These are phyloP conservation scores for Lasiodiplodia sp. DNA, from an alignment of 2,329 filamentous ascomycete genomes.

Conservation along the genomic window DNA sequence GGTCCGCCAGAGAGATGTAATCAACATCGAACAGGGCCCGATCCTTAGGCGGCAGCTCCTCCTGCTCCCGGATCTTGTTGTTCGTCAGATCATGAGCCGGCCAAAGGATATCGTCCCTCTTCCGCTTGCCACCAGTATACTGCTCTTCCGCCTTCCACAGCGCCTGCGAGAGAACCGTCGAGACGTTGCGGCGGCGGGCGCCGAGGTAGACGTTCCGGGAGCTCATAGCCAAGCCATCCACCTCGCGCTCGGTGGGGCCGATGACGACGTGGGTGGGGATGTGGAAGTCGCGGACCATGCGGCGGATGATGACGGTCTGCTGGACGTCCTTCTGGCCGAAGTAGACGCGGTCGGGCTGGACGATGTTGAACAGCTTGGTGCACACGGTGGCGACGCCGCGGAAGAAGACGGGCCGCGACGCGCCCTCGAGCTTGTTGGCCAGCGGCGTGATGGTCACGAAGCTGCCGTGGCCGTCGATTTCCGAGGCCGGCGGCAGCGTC, in stretches of 20 bases:
- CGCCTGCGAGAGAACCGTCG: slow-evolving; percentile 74
- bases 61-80: slow-evolving; percentile 66
- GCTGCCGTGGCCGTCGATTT: slow-evolving; percentile 78
- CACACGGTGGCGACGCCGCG: slow-evolving; percentile 94
- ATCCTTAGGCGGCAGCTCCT: slow-evolving; percentile 63
- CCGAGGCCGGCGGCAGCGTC: slow-evolving; percentile 74
- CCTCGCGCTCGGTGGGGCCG: slow-evolving; percentile 75
- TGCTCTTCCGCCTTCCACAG: slow-evolving; percentile 73
- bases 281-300: slow-evolving; percentile 88
- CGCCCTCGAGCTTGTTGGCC: slow-evolving; percentile 81
- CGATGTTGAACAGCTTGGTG: slow-evolving; percentile 90
- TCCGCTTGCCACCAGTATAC: slow-evolving; percentile 63
- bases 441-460: slow-evolving; percentile 93
- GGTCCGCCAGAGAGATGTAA: slow-evolving; percentile 90
- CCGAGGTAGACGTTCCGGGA: slow-evolving; percentile 95
- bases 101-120: slow-evolving; percentile 72
- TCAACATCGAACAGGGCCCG: slow-evolving; percentile 82
- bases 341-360: slow-evolving; percentile 79
- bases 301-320: slow-evolving; percentile 88
- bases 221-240: slow-evolving; percentile 86
- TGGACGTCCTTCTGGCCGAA: slow-evolving; percentile 99
- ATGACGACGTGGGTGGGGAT: slow-evolving; percentile 78
- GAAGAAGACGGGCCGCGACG: slow-evolving; percentile 91
- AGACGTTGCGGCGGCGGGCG: slow-evolving; percentile 71
- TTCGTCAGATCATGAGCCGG: slow-evolving; percentile 70